Conservation (phyloP, 139 green algal genomes). For the Chlamydomonas sp. region DNA sequence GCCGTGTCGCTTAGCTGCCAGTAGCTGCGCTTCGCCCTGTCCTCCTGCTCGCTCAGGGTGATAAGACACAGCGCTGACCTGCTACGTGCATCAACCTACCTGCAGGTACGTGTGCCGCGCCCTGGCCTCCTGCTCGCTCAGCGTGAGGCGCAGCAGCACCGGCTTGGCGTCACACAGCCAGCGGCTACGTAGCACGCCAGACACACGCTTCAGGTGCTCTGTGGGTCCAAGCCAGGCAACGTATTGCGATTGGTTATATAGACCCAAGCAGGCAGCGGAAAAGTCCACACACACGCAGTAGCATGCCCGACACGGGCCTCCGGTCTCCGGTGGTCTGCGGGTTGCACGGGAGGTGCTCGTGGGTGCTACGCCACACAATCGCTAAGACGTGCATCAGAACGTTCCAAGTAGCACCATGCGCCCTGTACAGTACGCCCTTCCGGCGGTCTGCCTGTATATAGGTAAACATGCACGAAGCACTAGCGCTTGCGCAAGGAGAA, state of each 20-base stretch:
- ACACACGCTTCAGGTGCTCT: conserved; percentile 11
- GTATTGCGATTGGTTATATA: background rate
- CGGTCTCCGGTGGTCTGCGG: no score
- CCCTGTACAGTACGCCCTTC: no score
- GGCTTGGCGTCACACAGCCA: conserved; percentile 8
- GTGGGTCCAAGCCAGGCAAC: background rate
- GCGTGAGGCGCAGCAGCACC: conserved; percentile 14
- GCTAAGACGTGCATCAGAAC: no score
- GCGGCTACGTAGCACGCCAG: background rate
- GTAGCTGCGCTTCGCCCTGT: no score
- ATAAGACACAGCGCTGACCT: background rate
- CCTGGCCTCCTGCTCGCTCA: background rate
- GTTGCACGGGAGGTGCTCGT: no score
- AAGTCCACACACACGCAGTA: background rate
- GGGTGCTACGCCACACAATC: no score
- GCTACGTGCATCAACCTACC: background rate
- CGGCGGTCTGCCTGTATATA: no score
- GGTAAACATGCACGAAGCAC: no score
- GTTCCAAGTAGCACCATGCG: no score
- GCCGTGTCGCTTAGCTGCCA: no score
- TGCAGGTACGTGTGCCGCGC: background rate
- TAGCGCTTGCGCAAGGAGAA: no score
- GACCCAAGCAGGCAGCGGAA: background rate
- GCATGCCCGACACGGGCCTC: no score
- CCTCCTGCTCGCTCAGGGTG: background rate